These are phyloP conservation scores for Coniochaeta prunicola DNA, from an alignment of 2,329 filamentous ascomycete species.

Conservation along the genomic window DNA sequence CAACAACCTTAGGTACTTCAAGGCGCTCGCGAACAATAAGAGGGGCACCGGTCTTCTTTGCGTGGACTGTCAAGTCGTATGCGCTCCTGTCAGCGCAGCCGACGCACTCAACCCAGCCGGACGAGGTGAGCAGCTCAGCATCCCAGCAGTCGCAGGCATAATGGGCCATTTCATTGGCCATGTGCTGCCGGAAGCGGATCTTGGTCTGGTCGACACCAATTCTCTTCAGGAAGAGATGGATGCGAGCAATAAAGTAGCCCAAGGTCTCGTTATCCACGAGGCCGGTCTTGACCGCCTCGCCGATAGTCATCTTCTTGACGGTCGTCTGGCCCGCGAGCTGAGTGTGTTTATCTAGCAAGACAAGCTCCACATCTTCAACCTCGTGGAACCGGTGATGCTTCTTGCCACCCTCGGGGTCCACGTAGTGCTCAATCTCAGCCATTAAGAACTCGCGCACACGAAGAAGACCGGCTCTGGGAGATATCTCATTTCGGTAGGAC, in stretches of 20 bases:
- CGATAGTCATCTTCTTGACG: slow-evolving; percentile 67
- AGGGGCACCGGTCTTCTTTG: slow-evolving; percentile 83
- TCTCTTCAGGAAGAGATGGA: slow-evolving; percentile 81
- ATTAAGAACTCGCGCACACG: slow-evolving; percentile 96
- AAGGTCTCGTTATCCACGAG: slow-evolving; percentile 96
- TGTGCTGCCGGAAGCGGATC: slow-evolving; percentile 94
- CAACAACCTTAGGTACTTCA: slow-evolving; percentile 68
- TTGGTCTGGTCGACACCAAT: slow-evolving; percentile 84
- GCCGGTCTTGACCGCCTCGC: slow-evolving; percentile 73
- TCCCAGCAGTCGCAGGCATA: slow-evolving; percentile 98
- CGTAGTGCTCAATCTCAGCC: slow-evolving; percentile 98
- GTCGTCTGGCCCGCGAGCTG: slow-evolving; percentile 82
- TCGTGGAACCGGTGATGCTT: slow-evolving; percentile 85
- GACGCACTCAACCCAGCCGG: slow-evolving; percentile 97
- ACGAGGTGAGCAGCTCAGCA: slow-evolving; percentile 82
- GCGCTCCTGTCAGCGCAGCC: slow-evolving; percentile 89
- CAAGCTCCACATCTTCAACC: slow-evolving; percentile 75
- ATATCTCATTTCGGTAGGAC: slow-evolving; percentile 97
- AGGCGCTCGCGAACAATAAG: slow-evolving; percentile 79
- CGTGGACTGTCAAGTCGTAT: slow-evolving; percentile 88
- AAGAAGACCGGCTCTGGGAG: slow-evolving; percentile 81
- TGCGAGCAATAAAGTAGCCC: slow-evolving; percentile 93
- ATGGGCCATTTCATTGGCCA: slow-evolving; percentile 73
- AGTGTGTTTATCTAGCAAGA: slow-evolving; percentile 75
- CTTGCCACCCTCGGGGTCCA: slow-evolving; percentile 91